These are phyloP conservation scores for Orbilia quercus DNA, from an alignment of 2,329 filamentous ascomycete genomes.

Conservation along the genomic window DNA sequence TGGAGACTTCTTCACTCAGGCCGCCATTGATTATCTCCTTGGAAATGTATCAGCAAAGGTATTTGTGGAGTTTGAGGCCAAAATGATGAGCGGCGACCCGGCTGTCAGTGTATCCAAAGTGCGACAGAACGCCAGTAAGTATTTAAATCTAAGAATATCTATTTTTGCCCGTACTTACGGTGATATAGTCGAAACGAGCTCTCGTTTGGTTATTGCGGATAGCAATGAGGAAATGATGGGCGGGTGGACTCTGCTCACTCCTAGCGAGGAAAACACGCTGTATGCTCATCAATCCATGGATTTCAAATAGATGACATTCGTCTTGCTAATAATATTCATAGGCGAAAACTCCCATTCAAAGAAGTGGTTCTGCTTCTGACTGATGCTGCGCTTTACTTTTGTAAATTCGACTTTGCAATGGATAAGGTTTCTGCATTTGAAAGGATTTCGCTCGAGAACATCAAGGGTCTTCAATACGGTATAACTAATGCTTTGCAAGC, in stretches of 20 bases:
- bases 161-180: slow-evolving; percentile 9
- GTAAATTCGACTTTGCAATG: slow-evolving; percentile 91
- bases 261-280: slow-evolving; percentile 66
- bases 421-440: slow-evolving; percentile 96
- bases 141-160: background rate
- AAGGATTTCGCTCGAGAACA: slow-evolving; percentile 78
- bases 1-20: slow-evolving; percentile 96
- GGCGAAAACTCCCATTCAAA: slow-evolving; percentile 78
- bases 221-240: slow-evolving; percentile 85
- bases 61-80: slow-evolving; percentile 92
- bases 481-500: slow-evolving; percentile 1
- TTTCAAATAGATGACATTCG: background rate
- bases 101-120: slow-evolving; percentile 86
- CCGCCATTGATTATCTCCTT: slow-evolving; percentile 91
- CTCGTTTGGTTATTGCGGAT: slow-evolving; percentile 85
- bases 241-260: slow-evolving; percentile 88
- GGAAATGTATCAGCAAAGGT: slow-evolving; percentile 86
- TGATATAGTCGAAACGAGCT: slow-evolving; percentile 76
- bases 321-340: slow-evolving; percentile 63
- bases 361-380: slow-evolving; percentile 90
- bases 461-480: slow-evolving; percentile 79
- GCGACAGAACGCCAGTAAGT: slow-evolving; percentile 77
- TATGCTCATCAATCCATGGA: slow-evolving; percentile 13
- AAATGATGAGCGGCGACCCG: slow-evolving; percentile 92
- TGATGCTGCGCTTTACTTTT: slow-evolving; percentile 84